Percentiles rank a stretch among this genome's conserved stretches.
phyloP scores from a whole-genome alignment of 805 yeast species.

The Sugiyamaella marilandica region DNA sequence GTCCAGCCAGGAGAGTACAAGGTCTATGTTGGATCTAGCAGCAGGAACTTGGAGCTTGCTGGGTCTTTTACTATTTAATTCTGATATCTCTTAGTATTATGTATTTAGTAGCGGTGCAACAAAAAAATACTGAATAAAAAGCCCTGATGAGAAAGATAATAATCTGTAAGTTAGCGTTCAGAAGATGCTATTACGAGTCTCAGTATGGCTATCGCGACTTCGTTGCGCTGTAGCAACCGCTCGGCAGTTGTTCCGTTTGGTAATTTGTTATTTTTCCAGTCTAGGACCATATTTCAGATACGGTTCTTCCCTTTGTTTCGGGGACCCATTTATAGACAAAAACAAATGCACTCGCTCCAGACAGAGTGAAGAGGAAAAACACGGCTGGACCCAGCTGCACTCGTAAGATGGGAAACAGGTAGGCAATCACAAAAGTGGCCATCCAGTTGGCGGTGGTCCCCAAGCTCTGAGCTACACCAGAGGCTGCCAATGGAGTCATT shows the following conservation, averaged over 20 bases:
- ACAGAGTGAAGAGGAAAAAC: slow-evolving; percentile 54
- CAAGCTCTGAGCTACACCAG: slow-evolving; percentile 85
- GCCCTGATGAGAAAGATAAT: too few relatives aligned
- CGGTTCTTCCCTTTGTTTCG: slow-evolving; percentile 64
- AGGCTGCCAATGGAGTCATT: slow-evolving; percentile 75
- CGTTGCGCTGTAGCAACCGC: too few relatives aligned
- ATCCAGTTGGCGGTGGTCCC: slow-evolving; percentile 91
- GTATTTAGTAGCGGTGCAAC: too few relatives aligned
- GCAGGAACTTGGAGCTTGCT: slow-evolving; percentile 17
- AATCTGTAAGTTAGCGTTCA: too few relatives aligned
- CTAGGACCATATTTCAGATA: not conserved
- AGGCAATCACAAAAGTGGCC: slow-evolving; percentile 74
- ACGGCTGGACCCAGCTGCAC: slow-evolving; percentile 68
- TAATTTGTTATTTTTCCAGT: not conserved
- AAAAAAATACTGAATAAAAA: too few relatives aligned
- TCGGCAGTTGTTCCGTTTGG: too few relatives aligned
- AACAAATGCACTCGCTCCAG: slow-evolving; percentile 25
- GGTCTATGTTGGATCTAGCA: slow-evolving; percentile 43
- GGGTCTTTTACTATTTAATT: slow-evolving; percentile 15
- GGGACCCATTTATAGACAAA: slow-evolving; percentile 54
- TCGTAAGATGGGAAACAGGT: slow-evolving; percentile 70
- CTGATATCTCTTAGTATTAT: not conserved
- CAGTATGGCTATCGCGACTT: too few relatives aligned
- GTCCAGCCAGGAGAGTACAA: slow-evolving; percentile 52
- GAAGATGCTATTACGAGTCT: too few relatives aligned